Base-by-base conservation (phyloP, 257 asterid species). In the Nemophila menziesii region DNA sequence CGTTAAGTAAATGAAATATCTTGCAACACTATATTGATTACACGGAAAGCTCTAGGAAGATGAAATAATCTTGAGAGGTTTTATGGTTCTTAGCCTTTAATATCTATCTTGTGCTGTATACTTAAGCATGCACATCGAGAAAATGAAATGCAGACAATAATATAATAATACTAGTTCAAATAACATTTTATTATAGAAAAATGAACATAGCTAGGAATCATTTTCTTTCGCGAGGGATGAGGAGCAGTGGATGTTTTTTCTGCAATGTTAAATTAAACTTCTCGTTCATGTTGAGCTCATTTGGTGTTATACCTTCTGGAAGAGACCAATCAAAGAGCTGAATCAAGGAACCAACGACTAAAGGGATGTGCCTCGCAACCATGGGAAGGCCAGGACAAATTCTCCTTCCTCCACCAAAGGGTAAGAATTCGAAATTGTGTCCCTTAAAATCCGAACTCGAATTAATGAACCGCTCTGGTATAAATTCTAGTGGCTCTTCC, bases 241-340 rank as follows among this genome's bases (percentile, higher is more conserved):
- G 10, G 10, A 39, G 20, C 5, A 79, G 60, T 29, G 71, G 61
- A 42, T 79, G 58, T 63, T 79, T 79, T 85, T 75, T 75, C 49
- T 69, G 77, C 21, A 75, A 77, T 0, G 92, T 75, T 17, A 79
- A 75, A 54, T 69, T 79, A 56, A 64, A 42, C 56, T 69, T 75
- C 68, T 69, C 86, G 26, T 41, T 71, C 24, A 76, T 55, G 64
- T 80, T 84, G 67, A 77, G 5, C 6, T 26, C 80, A 18, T 62
- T 57, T 23, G 66, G 33, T 26, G 5, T 75, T 5, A 57, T 51
- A 26, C 67, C 75, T 51, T 75, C 79, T 67, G 64, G 24, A 67
- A 66, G 73, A 46, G 69, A 17, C 93, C 93, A 80, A 57, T 60
- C 82, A 42, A 80, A 80, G 20, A 74, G 85, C 52, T 80, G 93